Conservation (phyloP, 2,329 filamentous ascomycete species). For the Coniochaeta sp. region DNA sequence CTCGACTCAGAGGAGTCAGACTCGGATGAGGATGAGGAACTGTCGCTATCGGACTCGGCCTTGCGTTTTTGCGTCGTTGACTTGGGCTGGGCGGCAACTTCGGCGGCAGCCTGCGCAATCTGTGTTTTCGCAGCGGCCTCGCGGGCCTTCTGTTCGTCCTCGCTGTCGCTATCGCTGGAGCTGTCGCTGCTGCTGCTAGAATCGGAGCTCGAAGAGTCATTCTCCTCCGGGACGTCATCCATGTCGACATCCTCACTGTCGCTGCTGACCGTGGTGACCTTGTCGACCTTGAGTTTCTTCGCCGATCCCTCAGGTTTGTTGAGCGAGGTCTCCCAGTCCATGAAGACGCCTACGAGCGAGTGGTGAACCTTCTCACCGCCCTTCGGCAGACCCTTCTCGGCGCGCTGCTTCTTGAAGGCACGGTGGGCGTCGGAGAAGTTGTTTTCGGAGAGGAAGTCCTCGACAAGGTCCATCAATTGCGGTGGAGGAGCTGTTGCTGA, state of each 20-base stretch:
- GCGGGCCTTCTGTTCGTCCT: constrained; percentile 12
- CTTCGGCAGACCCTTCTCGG: constrained; percentile 40
- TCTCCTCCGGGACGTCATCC: constrained; percentile 30
- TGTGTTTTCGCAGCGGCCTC: constrained; percentile 10
- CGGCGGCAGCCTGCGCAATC: not conserved
- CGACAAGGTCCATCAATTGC: constrained; percentile 60
- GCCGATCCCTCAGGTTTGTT: constrained; percentile 20
- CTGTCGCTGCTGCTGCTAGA: constrained; percentile 21
- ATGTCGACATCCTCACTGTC: constrained; percentile 35
- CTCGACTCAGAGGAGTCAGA: constrained; percentile 22
- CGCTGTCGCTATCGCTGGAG: constrained; percentile 16
- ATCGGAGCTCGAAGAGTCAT: constrained; percentile 24
- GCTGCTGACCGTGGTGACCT: constrained; percentile 16
- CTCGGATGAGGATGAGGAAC: constrained; percentile 20
- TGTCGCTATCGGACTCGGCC: constrained; percentile 33
- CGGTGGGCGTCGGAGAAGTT: constrained; percentile 55
- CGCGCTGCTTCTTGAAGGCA: constrained; percentile 57
- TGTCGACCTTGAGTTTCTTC: constrained; percentile 15
- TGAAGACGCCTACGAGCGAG: constrained; percentile 42
- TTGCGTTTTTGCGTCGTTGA: constrained; percentile 47
- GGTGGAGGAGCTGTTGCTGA: constrained; percentile 35
- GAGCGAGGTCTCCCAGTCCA: constrained; percentile 38
- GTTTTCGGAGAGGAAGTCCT: constrained; percentile 58
- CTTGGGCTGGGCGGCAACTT: constrained; percentile 13
- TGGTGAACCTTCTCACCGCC: constrained; percentile 21